A percentile compares a stretch with the other conserved stretches of the same genome.
Evolutionary conservation across 352 stramenopile species (phyloP).

Genomic region (Phytophthora nicotianae): DNA sequence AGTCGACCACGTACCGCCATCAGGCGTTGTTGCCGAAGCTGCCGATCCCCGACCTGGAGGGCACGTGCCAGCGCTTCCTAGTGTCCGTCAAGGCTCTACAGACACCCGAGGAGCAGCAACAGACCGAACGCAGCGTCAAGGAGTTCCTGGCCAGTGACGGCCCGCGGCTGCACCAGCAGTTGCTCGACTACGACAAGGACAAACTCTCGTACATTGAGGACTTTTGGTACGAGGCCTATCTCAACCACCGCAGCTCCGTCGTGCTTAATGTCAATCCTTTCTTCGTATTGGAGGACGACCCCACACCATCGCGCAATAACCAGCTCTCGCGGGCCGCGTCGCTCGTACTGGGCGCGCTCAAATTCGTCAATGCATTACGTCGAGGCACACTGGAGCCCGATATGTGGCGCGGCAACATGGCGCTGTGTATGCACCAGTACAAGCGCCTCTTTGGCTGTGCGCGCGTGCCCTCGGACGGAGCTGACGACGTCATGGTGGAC

Average conservation of each 20-base stretch:
- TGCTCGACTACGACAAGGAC: conserved; percentile 75
- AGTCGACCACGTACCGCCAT: conserved; percentile 75
- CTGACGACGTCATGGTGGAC: conserved; percentile 85
- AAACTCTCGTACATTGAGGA: conserved; percentile 89
- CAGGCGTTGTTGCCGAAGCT: conserved; percentile 81
- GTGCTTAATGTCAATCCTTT: conserved; percentile 98
- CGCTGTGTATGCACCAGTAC: conserved; percentile 98
- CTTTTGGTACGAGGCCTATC: conserved; percentile 97
- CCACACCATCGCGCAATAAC: conserved; percentile 87
- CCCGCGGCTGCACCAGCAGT: conserved; percentile 66
- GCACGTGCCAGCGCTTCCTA: conserved; percentile 80
- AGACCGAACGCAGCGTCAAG: conserved; percentile 53
- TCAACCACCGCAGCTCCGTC: conserved; percentile 91
- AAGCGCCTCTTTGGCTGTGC: conserved; percentile 90
- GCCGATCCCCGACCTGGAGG: conserved; percentile 83
- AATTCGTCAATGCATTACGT: conserved; percentile 91
- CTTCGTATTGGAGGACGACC: conserved; percentile 94
- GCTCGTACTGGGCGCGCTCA: conserved; percentile 91
- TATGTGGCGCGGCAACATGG: conserved; percentile 82
- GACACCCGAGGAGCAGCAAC: conserved; percentile 63
- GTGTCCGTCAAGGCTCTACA: conserved; percentile 78
- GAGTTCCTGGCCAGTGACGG: conserved; percentile 77
- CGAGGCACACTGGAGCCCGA: conserved; percentile 92
- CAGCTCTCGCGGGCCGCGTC: conserved; percentile 90
- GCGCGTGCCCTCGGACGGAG: conserved; percentile 76